Percentiles rank a stretch among this genome's conserved stretches.
These are phyloP conservation scores for Wickerhamiella domercqiae DNA, from an alignment of 805 yeast genomes.

Conservation along the genomic window DNA sequence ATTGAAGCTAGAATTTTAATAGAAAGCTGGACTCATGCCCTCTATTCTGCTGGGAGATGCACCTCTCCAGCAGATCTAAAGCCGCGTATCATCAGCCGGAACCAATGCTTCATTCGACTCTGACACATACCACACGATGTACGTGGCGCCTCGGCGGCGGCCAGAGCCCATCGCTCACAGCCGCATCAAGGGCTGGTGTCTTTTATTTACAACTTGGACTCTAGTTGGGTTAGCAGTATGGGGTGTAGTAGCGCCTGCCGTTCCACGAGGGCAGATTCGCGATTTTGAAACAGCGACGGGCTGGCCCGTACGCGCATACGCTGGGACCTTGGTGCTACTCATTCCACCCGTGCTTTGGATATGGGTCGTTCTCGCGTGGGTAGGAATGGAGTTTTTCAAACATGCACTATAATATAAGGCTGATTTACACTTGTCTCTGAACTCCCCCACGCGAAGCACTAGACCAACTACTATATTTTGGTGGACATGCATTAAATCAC, in stretches of 20 bases:
- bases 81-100: no score
- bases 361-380: constrained; percentile 67
- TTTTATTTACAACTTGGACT: constrained; percentile 10
- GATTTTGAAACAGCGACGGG: constrained; percentile 21
- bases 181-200: constrained; percentile 5
- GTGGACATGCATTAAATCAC: no score
- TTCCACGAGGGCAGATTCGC: constrained; percentile 4
- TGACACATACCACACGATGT: constrained; percentile 6
- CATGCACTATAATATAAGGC: constrained; percentile 34
- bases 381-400: constrained; percentile 63
- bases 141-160: constrained; percentile 13
- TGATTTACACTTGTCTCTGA: neutral
- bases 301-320: constrained; percentile 28
- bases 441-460: neutral
- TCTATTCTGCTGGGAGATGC: no score
- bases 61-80: no score
- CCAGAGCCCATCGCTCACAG: constrained; percentile 9
- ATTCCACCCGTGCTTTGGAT: constrained; percentile 34
- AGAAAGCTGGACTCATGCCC: no score
- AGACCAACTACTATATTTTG: no score
- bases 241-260: constrained; percentile 1
- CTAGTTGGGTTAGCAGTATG: constrained; percentile 4
- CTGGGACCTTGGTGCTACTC: constrained; percentile 23
- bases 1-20: no score
- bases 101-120: no score